phyloP scores from a whole-genome alignment of 108 stramenopile species.

The Conticribra guillardii region DNA sequence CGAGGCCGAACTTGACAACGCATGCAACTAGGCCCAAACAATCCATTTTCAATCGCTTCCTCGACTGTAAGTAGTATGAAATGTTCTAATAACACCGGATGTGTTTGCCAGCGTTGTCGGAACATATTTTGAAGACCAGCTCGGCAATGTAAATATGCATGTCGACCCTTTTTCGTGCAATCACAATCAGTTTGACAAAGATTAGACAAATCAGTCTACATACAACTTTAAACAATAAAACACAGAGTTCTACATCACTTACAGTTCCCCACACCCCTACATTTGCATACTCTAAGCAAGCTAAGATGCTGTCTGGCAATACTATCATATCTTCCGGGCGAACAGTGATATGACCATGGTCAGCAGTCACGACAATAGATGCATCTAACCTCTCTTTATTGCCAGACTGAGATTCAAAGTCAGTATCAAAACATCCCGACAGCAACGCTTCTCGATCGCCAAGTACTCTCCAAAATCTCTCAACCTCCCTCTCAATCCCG shows the following conservation, averaged over 20 bases:
- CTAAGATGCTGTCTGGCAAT: conserved; percentile 23
- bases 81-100: conserved; percentile 9
- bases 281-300: conserved; percentile 30
- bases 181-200: no score
- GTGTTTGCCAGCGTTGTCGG: conserved; percentile 20
- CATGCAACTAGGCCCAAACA: conserved; percentile 32
- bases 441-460: conserved; percentile 26
- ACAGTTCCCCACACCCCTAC: conserved; percentile 28
- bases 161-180: conserved; percentile 34
- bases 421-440: conserved; percentile 8
- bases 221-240: no score
- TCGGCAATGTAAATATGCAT: conserved; percentile 36
- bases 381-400: conserved; percentile 12
- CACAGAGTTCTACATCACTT: no score
- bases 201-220: no score
- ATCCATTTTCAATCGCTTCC: conserved; percentile 19
- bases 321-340: conserved; percentile 28
- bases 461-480: conserved; percentile 38
- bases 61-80: conserved; percentile 40
- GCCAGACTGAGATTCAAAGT: background rate
- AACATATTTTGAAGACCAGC: conserved; percentile 23
- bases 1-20: conserved; percentile 28
- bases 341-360: conserved; percentile 44
- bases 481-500: conserved; percentile 33
- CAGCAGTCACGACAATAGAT: conserved; percentile 32